These are phyloP conservation scores for Ochetophila trinervis DNA, from an alignment of 306 rosid genomes.

Conservation along the genomic window DNA sequence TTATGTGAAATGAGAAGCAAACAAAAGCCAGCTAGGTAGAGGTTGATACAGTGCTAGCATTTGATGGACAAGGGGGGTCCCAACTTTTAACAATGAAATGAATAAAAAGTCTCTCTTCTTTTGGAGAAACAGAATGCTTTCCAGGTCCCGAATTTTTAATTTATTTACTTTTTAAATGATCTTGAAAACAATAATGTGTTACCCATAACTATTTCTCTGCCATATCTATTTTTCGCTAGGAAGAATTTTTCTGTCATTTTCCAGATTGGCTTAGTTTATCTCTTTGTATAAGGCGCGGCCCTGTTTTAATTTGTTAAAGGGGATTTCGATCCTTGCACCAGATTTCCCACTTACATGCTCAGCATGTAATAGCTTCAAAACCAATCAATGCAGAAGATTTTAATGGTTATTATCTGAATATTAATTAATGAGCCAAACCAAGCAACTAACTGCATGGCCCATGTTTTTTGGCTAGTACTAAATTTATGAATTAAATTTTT, in stretches of 20 bases:
- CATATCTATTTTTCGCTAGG: background rate
- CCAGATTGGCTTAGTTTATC: background rate
- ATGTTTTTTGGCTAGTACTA: background rate
- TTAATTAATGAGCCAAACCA: background rate
- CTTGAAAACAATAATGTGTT: slow-evolving; percentile 2
- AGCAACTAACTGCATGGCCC: slow-evolving; percentile 9
- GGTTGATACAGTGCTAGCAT: slow-evolving; percentile 30
- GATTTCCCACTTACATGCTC: slow-evolving; percentile 16
- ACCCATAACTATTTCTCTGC: slow-evolving; percentile 7
- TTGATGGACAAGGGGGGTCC: slow-evolving; percentile 15
- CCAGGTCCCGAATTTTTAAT: background rate
- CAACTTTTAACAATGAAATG: background rate
- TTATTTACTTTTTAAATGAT: background rate
- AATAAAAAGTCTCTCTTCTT: background rate
- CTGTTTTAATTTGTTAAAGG: too few relatives aligned
- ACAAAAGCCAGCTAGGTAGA: slow-evolving; percentile 33
- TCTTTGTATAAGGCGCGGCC: too few relatives aligned
- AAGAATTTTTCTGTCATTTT: background rate
- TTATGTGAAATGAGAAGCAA: slow-evolving; percentile 19
- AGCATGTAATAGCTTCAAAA: slow-evolving; percentile 10
- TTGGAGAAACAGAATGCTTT: too few relatives aligned
- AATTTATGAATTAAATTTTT: too few relatives aligned
- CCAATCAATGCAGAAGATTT: background rate
- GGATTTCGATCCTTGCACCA: too few relatives aligned
- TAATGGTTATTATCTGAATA: slow-evolving; percentile 1